Evolutionary conservation across 805 yeast genomes (phyloP).

Genomic region (Priceomyces medius): DNA sequence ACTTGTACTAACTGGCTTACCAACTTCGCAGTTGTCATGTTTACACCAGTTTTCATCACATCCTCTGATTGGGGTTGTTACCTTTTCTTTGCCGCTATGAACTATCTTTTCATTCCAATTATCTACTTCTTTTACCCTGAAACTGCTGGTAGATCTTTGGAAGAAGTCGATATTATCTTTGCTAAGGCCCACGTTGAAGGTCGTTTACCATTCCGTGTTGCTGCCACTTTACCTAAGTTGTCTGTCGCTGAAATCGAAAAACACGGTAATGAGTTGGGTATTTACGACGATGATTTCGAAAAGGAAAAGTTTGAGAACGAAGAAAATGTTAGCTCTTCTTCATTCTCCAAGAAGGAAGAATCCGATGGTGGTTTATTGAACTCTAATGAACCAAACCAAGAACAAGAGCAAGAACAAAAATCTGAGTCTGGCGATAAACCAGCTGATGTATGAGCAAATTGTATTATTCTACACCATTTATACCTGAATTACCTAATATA

Average conservation of each 20-base stretch:
- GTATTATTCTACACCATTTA: background rate
- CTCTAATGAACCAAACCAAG: background rate
- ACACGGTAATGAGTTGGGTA: constrained; percentile 58
- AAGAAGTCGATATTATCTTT: constrained; percentile 55
- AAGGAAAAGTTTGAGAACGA: constrained; percentile 39
- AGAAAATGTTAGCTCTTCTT: constrained; percentile 14
- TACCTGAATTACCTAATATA: background rate
- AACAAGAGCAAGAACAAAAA: no score
- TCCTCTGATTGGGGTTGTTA: constrained; percentile 41
- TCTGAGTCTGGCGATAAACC: constrained; percentile 1
- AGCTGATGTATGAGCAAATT: background rate
- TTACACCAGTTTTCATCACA: constrained; percentile 42
- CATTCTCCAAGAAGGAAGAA: constrained; percentile 13
- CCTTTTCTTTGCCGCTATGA: constrained; percentile 41
- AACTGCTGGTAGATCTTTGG: constrained; percentile 45
- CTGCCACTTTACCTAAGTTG: constrained; percentile 60
- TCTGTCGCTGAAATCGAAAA: constrained; percentile 56
- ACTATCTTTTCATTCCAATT: constrained; percentile 36
- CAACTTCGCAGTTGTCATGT: constrained; percentile 48
- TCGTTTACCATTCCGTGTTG: constrained; percentile 61
- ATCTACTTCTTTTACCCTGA: constrained; percentile 47
- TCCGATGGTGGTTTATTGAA: constrained; percentile 6
- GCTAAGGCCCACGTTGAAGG: constrained; percentile 62
- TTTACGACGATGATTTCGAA: constrained; percentile 45
- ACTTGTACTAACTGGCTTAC: constrained; percentile 47